Percentiles rank a stretch among this genome's conserved stretches.
Evolutionary conservation across 257 asterid species (phyloP).

Genomic region (Fraxinus anomala): DNA sequence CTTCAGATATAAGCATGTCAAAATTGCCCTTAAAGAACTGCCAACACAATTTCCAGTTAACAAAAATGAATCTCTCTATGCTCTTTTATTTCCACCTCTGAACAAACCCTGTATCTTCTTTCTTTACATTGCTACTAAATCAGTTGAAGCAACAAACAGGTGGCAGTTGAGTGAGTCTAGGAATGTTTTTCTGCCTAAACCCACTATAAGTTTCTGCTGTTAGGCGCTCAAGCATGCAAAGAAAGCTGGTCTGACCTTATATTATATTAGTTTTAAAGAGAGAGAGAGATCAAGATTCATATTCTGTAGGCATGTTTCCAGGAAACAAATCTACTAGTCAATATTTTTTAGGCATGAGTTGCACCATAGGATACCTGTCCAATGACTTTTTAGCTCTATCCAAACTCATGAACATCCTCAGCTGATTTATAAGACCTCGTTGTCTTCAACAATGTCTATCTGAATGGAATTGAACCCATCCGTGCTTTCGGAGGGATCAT

Average conservation of each 20-base stretch:
- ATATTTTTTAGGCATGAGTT: too few species aligned
- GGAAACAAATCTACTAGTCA: too few species aligned
- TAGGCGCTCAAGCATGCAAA: not conserved
- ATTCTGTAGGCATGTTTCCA: too few species aligned
- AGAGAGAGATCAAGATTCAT: too few species aligned
- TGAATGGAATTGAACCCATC: too few species aligned
- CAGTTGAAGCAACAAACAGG: not conserved
- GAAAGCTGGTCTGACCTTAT: not conserved
- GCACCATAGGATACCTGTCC: too few species aligned
- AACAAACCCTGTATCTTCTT: not conserved
- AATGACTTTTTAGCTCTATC: too few species aligned
- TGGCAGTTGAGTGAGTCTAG: not conserved
- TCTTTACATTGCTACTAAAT: not conserved
- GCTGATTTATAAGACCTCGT: too few species aligned
- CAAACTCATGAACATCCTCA: too few species aligned
- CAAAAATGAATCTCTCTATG: not conserved
- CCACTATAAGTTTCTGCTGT: not conserved
- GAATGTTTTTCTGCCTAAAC: not conserved
- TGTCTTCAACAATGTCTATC: too few species aligned
- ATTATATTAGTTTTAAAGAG: not conserved
- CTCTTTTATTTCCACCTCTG: not conserved
- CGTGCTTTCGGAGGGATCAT: too few species aligned
- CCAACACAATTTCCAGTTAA: not conserved
- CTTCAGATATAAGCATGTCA: not conserved
- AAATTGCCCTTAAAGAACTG: not conserved